Evolutionary conservation across 73 alveolate genomes (phyloP).

Genomic region (Tetrahymena elliotti): DNA sequence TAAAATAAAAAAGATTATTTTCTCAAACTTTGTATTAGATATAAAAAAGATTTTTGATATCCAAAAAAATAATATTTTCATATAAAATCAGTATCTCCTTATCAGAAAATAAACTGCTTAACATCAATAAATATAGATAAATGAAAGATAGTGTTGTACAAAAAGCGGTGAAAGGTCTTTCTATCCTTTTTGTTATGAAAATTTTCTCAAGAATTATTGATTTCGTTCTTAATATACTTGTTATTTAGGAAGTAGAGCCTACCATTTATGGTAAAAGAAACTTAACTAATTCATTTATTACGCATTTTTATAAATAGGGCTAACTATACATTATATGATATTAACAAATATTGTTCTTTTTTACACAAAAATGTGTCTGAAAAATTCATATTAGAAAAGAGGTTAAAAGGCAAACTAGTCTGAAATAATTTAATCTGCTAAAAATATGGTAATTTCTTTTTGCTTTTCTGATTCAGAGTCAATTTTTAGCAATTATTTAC

Average conservation of each 20-base stretch:
- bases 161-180: constrained; percentile 9
- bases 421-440: not conserved
- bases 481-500: not conserved
- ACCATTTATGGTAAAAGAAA: constrained; percentile 1
- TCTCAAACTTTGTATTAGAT: not conserved
- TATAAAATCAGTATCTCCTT: not conserved
- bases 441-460: not conserved
- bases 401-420: not conserved
- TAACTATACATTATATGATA: not conserved
- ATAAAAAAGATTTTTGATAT: not conserved
- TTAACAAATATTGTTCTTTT: not conserved
- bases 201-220: constrained; percentile 10
- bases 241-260: not conserved
- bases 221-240: constrained; percentile 11
- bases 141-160: not conserved
- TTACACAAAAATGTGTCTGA: not conserved
- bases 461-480: not conserved
- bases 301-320: not conserved
- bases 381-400: constrained; percentile 1
- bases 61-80: not conserved
- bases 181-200: constrained; percentile 14
- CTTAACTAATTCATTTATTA: not conserved
- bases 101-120: not conserved
- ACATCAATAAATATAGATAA: not conserved
- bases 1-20: not conserved